Evolutionary conservation across 75 land plant genomes (phyloP), one percentile per base, ranked within the genome.

Genomic region (Isoetes taiwanensis): DNA sequence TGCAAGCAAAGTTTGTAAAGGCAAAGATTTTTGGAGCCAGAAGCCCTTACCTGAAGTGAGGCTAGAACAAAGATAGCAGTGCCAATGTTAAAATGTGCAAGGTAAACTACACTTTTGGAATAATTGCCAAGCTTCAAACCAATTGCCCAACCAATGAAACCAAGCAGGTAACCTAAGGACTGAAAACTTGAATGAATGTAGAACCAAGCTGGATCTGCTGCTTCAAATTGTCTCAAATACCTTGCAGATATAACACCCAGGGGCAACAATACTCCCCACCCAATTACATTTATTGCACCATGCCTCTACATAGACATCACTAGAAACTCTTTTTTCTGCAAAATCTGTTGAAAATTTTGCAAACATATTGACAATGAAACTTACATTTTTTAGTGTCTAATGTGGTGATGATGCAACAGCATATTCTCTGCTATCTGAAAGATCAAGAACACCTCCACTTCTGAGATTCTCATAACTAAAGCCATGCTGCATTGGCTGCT

Each of bases 181-280:
- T 87, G 94, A 61, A 73, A 78, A 34, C 46, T 23, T n/a, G 72
- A 70, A 43, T 87, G 94, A 17, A 78, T 58, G 39, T 84, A 87
- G 41, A 84, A 87, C 94, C 94, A 87, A 28, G 70, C 68, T 11
- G 81, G 79, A 46, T 87, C 77, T 30, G 78, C 76, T 1, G 70
- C 57, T 48, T 65, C 41, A 17, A 74, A 72, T 1, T 58, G 41
- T 1, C 76, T 73, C 66, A 86, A 4, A 58, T 86, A 86, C 28
- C 91, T 56, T 0, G 91, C 83, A 0, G 81, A 33, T 34, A 86
- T 80, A 9, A 65, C 66, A 6, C 91, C 91, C 27, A 83, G 0
- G 0, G 88, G 87, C 21, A 83, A 63, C 48, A 83, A 17, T 54
- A 83, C 53, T 5, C 91, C 88, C 91, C 91, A 86, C 12, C 35